Conservation (phyloP, 176 grass and related monocot genomes). For the Avena eriantha region DNA sequence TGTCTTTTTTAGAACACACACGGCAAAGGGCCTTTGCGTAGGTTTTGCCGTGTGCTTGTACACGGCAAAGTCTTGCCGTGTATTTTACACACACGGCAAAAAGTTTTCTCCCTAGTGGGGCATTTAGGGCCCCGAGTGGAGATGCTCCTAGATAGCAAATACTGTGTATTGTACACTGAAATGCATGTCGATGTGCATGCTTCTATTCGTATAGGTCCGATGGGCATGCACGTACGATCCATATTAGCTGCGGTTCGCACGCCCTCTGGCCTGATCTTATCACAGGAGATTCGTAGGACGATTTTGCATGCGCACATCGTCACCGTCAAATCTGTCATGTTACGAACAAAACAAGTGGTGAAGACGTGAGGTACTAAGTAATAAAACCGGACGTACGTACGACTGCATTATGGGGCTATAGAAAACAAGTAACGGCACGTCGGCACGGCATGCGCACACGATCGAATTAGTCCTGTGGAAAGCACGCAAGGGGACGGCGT, state of each 20-base stretch:
- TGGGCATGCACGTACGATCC: background rate
- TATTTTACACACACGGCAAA: too few relatives aligned
- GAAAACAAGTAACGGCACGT: background rate
- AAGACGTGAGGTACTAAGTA: background rate
- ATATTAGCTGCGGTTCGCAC: background rate
- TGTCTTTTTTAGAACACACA: too few relatives aligned
- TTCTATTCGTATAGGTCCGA: background rate
- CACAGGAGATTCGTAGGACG: background rate
- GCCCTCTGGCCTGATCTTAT: background rate
- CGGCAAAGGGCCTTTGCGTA: too few relatives aligned
- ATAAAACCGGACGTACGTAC: background rate
- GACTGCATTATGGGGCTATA: background rate
- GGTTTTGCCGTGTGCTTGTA: too few relatives aligned
- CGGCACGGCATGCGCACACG: background rate
- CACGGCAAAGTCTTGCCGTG: too few relatives aligned
- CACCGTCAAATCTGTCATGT: background rate
- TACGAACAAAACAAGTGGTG: conserved; percentile 15
- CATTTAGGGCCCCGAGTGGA: too few relatives aligned
- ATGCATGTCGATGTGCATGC: background rate
- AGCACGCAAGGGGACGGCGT: background rate
- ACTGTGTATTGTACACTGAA: background rate
- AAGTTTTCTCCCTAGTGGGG: too few relatives aligned
- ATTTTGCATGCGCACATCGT: background rate
- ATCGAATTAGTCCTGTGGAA: background rate
- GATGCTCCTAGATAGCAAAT: background rate